A percentile compares a stretch with the other conserved stretches of the same genome.
phyloP scores from a whole-genome alignment of 139 green algal species.

The Coelastrella sp. region DNA sequence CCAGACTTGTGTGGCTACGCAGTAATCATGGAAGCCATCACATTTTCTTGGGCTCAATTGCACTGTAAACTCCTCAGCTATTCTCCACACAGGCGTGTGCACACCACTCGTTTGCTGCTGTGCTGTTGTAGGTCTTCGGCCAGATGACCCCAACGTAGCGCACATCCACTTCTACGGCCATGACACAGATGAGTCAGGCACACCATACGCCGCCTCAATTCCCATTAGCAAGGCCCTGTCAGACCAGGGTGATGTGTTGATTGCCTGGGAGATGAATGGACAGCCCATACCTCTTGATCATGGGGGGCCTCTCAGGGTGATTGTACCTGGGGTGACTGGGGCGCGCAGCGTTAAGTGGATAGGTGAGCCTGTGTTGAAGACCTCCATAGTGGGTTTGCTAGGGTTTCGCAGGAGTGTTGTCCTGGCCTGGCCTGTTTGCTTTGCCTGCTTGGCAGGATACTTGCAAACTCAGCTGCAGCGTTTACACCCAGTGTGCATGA shows the following conservation, averaged over 20 bases:
- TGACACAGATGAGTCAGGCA: constrained; percentile 65
- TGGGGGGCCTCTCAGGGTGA: constrained; percentile 81
- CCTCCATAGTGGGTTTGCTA: too few species aligned
- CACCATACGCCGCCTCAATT: constrained; percentile 81
- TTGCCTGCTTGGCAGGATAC: too few species aligned
- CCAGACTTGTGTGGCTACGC: too few species aligned
- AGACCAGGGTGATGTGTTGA: constrained; percentile 78
- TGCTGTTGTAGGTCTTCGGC: constrained; percentile 33
- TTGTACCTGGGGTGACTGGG: constrained; percentile 83
- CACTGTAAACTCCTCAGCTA: too few species aligned
- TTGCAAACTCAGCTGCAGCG: too few species aligned
- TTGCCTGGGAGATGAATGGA: constrained; percentile 97
- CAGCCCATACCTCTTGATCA: constrained; percentile 82
- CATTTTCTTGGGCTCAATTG: too few species aligned
- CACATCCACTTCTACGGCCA: constrained; percentile 87
- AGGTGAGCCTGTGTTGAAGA: constrained; percentile 6
- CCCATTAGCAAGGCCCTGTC: constrained; percentile 71
- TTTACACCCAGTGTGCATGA: too few species aligned
- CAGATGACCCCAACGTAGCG: constrained; percentile 36
- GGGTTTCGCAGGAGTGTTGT: too few species aligned
- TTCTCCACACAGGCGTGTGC: too few species aligned
- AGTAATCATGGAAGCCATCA: too few species aligned
- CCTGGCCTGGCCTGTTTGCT: too few species aligned
- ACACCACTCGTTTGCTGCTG: too few species aligned
- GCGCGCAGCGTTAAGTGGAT: constrained; percentile 92